Evolutionary conservation across 352 stramenopile genomes (phyloP).

Genomic region (Globisporangium emineosum): DNA sequence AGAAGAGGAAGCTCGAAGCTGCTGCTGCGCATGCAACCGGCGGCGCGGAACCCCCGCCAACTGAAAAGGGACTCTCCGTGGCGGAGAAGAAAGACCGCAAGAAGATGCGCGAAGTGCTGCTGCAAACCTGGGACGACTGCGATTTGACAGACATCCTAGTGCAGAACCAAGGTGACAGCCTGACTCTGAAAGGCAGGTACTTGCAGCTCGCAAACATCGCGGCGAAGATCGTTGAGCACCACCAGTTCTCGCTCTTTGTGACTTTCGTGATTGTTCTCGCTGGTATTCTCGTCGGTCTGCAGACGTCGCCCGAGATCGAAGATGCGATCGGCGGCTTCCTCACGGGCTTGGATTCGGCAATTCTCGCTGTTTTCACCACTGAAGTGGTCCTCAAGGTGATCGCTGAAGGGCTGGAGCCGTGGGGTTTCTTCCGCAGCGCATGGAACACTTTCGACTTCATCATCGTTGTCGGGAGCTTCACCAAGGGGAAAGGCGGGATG

Average conservation of each 20-base stretch:
- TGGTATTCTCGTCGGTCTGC: constrained; percentile 72
- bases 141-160: constrained; percentile 63
- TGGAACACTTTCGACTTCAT: constrained; percentile 89
- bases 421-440: constrained; percentile 62
- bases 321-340: constrained; percentile 51
- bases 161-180: constrained; percentile 43
- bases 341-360: constrained; percentile 50
- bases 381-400: constrained; percentile 80
- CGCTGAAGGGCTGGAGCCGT: constrained; percentile 73
- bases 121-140: constrained; percentile 76
- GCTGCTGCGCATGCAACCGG: neutral
- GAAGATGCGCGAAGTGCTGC: constrained; percentile 71
- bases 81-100: constrained; percentile 56
- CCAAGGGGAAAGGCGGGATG: constrained; percentile 61
- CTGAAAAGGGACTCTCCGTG: constrained; percentile 45
- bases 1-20: constrained; percentile 31
- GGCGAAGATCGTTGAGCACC: constrained; percentile 56
- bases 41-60: constrained; percentile 4
- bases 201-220: constrained; percentile 34
- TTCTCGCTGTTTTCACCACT: constrained; percentile 71
- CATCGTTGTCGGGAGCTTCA: constrained; percentile 78
- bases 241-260: constrained; percentile 65
- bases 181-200: constrained; percentile 51
- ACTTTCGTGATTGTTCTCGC: constrained; percentile 74
- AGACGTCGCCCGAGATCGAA: constrained; percentile 56